These are phyloP conservation scores for Aspergillus pseudoviridinutans DNA, from an alignment of 2,329 filamentous ascomycete genomes.

Conservation along the genomic window DNA sequence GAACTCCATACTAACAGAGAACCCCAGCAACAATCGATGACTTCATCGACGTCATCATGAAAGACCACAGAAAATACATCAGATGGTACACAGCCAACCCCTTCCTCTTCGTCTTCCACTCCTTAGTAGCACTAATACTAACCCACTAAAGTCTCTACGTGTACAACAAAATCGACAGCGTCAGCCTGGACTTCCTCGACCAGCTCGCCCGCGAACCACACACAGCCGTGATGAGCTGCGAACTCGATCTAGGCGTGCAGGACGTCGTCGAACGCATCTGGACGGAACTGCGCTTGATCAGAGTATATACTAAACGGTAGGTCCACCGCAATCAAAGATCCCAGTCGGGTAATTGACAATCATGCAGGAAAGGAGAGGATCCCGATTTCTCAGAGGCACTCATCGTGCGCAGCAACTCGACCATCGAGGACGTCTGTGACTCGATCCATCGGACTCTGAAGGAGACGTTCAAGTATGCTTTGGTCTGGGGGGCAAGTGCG, in stretches of 20 bases:
- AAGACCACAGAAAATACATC: slow-evolving; percentile 97
- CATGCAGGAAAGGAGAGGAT: slow-evolving; percentile 72
- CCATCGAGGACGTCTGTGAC: slow-evolving; percentile 96
- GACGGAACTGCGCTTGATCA: slow-evolving; percentile 84
- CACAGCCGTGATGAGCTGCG: slow-evolving; percentile 96
- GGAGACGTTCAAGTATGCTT: slow-evolving; percentile 97
- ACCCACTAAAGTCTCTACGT: slow-evolving; percentile 68
- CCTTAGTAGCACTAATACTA: not conserved
- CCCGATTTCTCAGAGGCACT: slow-evolving; percentile 87
- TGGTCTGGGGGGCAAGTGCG: slow-evolving; percentile 96
- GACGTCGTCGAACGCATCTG: slow-evolving; percentile 95
- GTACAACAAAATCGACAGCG: slow-evolving; percentile 98
- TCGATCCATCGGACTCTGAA: slow-evolving; percentile 89
- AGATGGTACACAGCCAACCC: slow-evolving; percentile 48
- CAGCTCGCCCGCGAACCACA: slow-evolving; percentile 86
- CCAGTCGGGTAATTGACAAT: slow-evolving; percentile 5
- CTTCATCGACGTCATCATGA: slow-evolving; percentile 99
- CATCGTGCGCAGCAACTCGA: slow-evolving; percentile 83
- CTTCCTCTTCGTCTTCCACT: not conserved
- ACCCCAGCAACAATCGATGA: slow-evolving; percentile 81
- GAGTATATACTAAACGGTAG: slow-evolving; percentile 84
- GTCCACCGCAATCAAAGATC: not conserved
- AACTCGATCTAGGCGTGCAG: slow-evolving; percentile 85
- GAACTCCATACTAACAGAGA: slow-evolving; percentile 1
- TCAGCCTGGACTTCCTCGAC: slow-evolving; percentile 90